Percentiles rank a stretch among this genome's conserved stretches.
These are phyloP conservation scores for Barnettozyma wickerhamii DNA, from an alignment of 805 yeast species.

Conservation along the genomic window DNA sequence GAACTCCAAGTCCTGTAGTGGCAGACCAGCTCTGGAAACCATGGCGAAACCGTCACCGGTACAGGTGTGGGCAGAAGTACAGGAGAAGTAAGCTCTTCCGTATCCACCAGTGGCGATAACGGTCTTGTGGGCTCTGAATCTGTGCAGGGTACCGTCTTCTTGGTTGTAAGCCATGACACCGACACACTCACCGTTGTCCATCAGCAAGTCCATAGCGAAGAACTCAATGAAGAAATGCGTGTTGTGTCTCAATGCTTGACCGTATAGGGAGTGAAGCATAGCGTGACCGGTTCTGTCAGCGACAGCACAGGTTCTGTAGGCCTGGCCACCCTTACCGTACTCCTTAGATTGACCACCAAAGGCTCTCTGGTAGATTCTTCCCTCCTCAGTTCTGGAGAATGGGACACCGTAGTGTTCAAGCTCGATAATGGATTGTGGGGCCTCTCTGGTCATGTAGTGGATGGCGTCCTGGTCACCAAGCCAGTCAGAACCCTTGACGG, in stretches of 20 bases:
- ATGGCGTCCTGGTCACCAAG: conserved; percentile 99
- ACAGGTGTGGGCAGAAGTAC: conserved; percentile 99
- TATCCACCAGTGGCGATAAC: conserved; percentile 98
- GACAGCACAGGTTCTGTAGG: conserved; percentile 98
- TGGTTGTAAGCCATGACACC: conserved; percentile 98
- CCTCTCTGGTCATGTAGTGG: conserved; percentile 98
- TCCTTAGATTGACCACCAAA: conserved; percentile 97
- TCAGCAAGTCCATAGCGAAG: conserved; percentile 90
- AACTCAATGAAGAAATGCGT: conserved; percentile 97
- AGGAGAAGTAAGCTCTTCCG: conserved; percentile 97
- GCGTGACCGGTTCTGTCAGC: conserved; percentile 99
- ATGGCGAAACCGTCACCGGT: conserved; percentile 99
- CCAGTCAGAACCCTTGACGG: conserved; percentile 99
- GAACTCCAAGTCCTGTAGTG: conserved; percentile 94
- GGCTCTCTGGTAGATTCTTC: conserved; percentile 97
- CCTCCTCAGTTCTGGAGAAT: conserved; percentile 94
- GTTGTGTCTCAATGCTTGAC: conserved; percentile 94
- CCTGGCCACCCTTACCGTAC: conserved; percentile 98
- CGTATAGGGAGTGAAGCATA: conserved; percentile 88
- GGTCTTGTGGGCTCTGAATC: conserved; percentile 96
- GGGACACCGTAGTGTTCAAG: conserved; percentile 98
- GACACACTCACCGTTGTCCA: conserved; percentile 93
- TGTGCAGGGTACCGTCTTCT: conserved; percentile 97
- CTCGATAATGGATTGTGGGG: conserved; percentile 93
- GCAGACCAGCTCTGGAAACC: conserved; percentile 98